Evolutionary conservation across 176 grass and related monocot genomes (phyloP).

Genomic region (Cenchrus fungigraminus): DNA sequence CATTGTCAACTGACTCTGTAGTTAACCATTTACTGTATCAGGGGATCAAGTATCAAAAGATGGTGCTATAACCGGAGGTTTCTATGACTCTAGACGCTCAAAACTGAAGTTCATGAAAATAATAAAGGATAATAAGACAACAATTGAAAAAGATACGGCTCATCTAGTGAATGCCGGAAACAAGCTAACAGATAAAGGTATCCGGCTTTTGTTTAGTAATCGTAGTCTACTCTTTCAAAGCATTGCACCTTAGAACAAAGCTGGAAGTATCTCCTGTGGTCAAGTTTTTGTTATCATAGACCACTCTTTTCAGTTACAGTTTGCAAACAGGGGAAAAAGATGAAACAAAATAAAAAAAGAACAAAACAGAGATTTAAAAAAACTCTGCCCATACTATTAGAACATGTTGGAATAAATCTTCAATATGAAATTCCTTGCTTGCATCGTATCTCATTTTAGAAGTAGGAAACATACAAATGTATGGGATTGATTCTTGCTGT

Average conservation of each 20-base stretch:
- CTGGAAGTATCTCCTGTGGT: too few species aligned
- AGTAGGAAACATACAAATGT: neutral
- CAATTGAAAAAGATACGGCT: slow-evolving; percentile 63
- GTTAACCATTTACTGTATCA: slow-evolving; percentile 40
- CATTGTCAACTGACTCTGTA: slow-evolving; percentile 32
- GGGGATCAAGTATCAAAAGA: slow-evolving; percentile 93
- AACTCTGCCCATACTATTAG: neutral
- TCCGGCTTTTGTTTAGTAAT: slow-evolving; percentile 50
- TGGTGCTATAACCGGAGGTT: slow-evolving; percentile 95
- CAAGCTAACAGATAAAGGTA: slow-evolving; percentile 66
- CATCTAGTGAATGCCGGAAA: slow-evolving; percentile 72
- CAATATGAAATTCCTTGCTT: slow-evolving; percentile 2
- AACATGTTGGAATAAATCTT: neutral
- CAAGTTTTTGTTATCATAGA: too few species aligned
- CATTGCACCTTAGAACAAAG: too few species aligned
- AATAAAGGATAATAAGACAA: slow-evolving; percentile 66
- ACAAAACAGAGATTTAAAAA: neutral
- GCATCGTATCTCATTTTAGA: slow-evolving; percentile 18
- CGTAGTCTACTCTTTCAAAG: neutral
- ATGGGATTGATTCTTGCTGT: slow-evolving; percentile 9
- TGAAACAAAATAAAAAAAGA: neutral
- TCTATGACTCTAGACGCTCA: slow-evolving; percentile 87
- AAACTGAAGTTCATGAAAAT: slow-evolving; percentile 86
- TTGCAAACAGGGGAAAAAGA: neutral
- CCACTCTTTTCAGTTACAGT: neutral